Base-by-base conservation (phyloP, 306 rosid species). In the Medicago lupulina region DNA sequence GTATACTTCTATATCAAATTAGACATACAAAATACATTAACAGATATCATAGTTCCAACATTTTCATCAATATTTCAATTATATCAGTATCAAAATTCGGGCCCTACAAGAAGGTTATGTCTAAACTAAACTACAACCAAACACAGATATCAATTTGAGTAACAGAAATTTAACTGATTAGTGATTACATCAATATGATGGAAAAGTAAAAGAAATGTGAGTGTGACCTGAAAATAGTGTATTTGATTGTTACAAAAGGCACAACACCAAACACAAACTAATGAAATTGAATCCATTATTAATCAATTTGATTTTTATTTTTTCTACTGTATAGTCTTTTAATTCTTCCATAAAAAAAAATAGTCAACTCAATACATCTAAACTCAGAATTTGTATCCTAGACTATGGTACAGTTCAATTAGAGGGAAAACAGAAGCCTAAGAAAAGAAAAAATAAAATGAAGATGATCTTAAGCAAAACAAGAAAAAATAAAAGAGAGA, bases 61-160 rank as follows among this genome's bases (percentile, higher is more conserved):
- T 28, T 61, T 44, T 75, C 67, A 61, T 11, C 14, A 17, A 58
- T 7, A 38, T 46, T 66, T 36, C 51, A 72, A 73, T 59, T 49
- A 72, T 28, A 28, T 28, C 31, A 28, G 31, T 4, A 28, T 28
- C 31, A 3, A 28, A 28, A 28, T 28, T 28, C 0, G 31, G 31
- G 31, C 4, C 31, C 3, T 28, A 28, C 31, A 28, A 28, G 31
- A 28, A 28, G 4, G 31, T 28, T 28, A 4, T 18, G 34, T 63
- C 43, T 44, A 44, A 44, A 44, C n/a, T 2, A 46, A 46, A 4
- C 16, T 13, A 46, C 51, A 46, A 46, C 1, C 51, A 46, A 18
- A 31, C 49, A 73, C 57, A 40, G 1, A 58, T 36, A 74, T 53
- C 43, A 50, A 61, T 34, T 38, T 4, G 5, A 41, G 61, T 14